Percentiles rank a stretch among this genome's conserved stretches.
phyloP scores from a whole-genome alignment of 106 monocot genomes.

The Allium cepa region DNA sequence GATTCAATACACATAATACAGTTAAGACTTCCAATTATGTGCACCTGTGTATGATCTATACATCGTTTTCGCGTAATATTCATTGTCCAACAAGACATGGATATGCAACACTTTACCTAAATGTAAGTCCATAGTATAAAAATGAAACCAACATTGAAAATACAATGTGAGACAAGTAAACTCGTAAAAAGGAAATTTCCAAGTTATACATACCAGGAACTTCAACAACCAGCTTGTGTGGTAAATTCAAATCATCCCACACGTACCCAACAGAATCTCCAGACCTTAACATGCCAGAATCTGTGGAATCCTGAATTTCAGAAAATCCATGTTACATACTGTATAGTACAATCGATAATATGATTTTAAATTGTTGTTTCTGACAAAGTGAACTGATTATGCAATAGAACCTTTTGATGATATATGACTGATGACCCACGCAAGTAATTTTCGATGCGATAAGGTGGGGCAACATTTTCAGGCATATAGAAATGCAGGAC shows the following conservation, averaged over 20 bases:
- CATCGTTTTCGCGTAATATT: not conserved
- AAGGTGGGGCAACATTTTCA: slow-evolving; percentile 46
- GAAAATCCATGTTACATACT: slow-evolving; percentile 2
- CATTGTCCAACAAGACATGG: not conserved
- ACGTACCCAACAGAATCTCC: slow-evolving; percentile 60
- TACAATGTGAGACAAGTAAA: too few species aligned
- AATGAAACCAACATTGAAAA: not conserved
- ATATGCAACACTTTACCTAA: too few species aligned
- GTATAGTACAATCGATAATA: not conserved
- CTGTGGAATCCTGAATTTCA: slow-evolving; percentile 42
- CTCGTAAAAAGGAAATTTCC: not conserved
- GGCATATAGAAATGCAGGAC: slow-evolving; percentile 55
- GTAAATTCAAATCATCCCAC: slow-evolving; percentile 84
- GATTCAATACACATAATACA: too few species aligned
- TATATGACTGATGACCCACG: slow-evolving; percentile 44
- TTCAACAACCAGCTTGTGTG: slow-evolving; percentile 70
- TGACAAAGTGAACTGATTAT: slow-evolving; percentile 3
- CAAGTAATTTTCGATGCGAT: slow-evolving; percentile 75
- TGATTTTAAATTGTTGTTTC: not conserved
- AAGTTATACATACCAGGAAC: slow-evolving; percentile 45
- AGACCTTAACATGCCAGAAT: slow-evolving; percentile 36
- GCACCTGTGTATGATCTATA: too few species aligned
- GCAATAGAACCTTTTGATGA: slow-evolving; percentile 64
- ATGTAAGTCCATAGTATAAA: too few species aligned
- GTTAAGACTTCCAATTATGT: too few species aligned